Evolutionary conservation across 441 rosid genomes (phyloP).

Genomic region (Oxalis stricta): DNA sequence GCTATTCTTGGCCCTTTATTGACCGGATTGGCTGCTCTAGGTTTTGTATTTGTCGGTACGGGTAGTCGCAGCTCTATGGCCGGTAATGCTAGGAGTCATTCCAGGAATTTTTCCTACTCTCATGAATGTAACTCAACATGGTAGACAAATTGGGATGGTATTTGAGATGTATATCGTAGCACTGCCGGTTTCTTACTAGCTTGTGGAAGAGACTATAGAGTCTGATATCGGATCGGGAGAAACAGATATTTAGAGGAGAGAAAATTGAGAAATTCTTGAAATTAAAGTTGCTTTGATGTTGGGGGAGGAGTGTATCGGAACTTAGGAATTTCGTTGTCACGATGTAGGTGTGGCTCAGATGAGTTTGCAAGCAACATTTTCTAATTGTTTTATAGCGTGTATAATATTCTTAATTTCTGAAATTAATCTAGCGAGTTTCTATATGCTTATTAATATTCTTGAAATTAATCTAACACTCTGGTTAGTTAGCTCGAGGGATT

Average conservation of each 20-base stretch:
- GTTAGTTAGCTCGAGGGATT: too few species aligned
- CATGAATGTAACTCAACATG: slow-evolving; percentile 56
- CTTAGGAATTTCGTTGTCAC: slow-evolving; percentile 16
- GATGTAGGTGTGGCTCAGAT: not conserved
- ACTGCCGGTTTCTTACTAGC: slow-evolving; percentile 45
- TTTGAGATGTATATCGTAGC: slow-evolving; percentile 69
- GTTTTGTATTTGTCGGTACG: slow-evolving; percentile 26
- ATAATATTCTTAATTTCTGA: too few species aligned
- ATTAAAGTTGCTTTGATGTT: slow-evolving; percentile 23
- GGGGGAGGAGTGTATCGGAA: slow-evolving; percentile 25
- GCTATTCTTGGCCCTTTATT: slow-evolving; percentile 54
- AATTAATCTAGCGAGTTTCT: too few species aligned
- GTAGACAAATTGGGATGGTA: slow-evolving; percentile 71
- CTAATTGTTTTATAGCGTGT: not conserved
- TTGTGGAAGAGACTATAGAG: slow-evolving; percentile 39
- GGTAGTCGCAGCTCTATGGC: slow-evolving; percentile 15
- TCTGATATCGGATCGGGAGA: slow-evolving; percentile 23
- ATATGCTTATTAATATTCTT: too few species aligned
- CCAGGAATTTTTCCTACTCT: slow-evolving; percentile 40
- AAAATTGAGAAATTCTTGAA: slow-evolving; percentile 43
- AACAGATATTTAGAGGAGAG: slow-evolving; percentile 26
- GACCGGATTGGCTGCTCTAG: slow-evolving; percentile 46
- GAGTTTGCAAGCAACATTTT: slow-evolving; percentile 38
- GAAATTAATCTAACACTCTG: too few species aligned
- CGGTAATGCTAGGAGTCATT: slow-evolving; percentile 17